Evolutionary conservation across 345 rosid species (phyloP).

Genomic region (Eucalyptus sp.): DNA sequence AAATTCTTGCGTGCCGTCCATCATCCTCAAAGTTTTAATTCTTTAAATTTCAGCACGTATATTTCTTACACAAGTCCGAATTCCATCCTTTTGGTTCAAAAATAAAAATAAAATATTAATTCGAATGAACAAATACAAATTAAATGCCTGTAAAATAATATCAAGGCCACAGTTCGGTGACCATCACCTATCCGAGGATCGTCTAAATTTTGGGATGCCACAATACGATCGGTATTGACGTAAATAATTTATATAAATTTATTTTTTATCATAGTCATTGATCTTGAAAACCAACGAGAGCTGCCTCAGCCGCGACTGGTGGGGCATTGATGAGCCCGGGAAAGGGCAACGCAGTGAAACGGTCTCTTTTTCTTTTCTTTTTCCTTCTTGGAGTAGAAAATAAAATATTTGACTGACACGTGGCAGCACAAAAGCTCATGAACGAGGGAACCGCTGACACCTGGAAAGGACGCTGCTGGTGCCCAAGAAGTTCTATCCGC

Average conservation of each 20-base stretch:
- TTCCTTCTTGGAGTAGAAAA: not conserved
- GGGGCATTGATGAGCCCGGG: too few species aligned
- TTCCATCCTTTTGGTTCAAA: too few species aligned
- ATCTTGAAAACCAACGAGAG: not conserved
- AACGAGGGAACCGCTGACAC: not conserved
- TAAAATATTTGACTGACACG: not conserved
- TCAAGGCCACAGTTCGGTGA: too few species aligned
- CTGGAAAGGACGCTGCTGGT: not conserved
- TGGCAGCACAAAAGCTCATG: not conserved
- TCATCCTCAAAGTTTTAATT: too few species aligned
- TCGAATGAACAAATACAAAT: too few species aligned
- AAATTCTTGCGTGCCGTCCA: too few species aligned
- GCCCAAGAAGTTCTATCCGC: not conserved
- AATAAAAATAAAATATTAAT: too few species aligned
- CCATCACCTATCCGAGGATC: too few species aligned
- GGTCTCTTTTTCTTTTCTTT: not conserved
- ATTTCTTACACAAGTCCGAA: too few species aligned
- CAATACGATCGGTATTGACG: fast-evolving
- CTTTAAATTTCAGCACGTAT: too few species aligned
- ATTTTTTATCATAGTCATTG: not conserved
- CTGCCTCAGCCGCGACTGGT: not conserved
- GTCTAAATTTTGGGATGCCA: too few species aligned
- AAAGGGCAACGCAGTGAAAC: not conserved
- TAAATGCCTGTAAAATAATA: too few species aligned
- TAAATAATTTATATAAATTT: not conserved